These are phyloP conservation scores for Blepharisma undulans DNA, from an alignment of 169 alveolate genomes.

Conservation along the genomic window DNA sequence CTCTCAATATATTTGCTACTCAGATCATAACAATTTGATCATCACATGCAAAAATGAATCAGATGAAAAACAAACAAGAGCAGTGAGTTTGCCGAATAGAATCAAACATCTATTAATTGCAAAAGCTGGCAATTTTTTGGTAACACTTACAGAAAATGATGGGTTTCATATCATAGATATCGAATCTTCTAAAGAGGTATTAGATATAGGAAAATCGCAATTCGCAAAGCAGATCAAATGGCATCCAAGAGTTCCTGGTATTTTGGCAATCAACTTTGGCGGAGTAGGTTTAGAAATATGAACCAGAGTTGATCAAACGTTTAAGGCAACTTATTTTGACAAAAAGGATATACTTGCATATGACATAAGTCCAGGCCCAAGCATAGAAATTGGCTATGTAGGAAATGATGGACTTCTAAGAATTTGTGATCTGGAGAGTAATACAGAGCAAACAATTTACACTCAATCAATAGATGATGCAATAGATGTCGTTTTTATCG, in stretches of 20 bases:
- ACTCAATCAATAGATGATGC: not conserved
- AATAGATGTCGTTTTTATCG: not conserved
- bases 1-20: not conserved
- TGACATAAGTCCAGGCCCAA: not conserved
- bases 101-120: not conserved
- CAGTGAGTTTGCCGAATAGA: not conserved
- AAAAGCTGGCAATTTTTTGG: not conserved
- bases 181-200: not conserved
- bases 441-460: not conserved
- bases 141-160: not conserved
- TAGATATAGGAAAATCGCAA: not conserved
- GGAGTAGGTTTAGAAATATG: not conserved
- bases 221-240: not conserved
- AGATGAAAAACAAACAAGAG: not conserved
- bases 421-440: not conserved
- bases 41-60: not conserved
- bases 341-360: not conserved
- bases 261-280: not conserved
- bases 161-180: not conserved
- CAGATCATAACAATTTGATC: not conserved
- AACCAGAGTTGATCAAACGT: not conserved
- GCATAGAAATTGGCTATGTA: not conserved
- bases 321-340: not conserved
- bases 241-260: not conserved
- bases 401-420: not conserved